phyloP scores from a whole-genome alignment of 176 grass and related monocot species.

The Pharus latifolius region DNA sequence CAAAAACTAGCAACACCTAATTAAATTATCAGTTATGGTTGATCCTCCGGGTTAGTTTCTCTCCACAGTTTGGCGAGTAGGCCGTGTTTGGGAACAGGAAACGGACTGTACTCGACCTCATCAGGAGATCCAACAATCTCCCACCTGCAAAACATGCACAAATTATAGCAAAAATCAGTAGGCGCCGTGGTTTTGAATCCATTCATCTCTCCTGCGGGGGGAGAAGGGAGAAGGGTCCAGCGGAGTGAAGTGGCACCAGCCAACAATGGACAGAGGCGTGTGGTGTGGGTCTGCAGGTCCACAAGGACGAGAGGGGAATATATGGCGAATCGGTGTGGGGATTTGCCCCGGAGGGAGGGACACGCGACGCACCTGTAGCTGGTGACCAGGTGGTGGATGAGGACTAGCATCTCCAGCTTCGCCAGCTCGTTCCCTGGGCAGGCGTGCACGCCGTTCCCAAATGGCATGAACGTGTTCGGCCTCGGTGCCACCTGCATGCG shows the following conservation, averaged over 20 bases:
- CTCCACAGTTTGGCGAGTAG: slow-evolving; percentile 43
- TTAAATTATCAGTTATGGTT: slow-evolving; percentile 10
- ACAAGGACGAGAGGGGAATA: slow-evolving; percentile 13
- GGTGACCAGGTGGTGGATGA: slow-evolving; percentile 89
- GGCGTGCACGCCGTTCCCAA: slow-evolving; percentile 77
- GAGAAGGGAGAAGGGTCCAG: background rate
- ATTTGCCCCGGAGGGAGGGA: too few relatives aligned
- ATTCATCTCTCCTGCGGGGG: too few relatives aligned
- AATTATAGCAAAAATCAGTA: background rate
- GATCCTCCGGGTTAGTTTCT: background rate
- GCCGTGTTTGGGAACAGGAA: slow-evolving; percentile 84
- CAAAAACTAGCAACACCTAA: background rate
- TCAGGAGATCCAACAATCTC: slow-evolving; percentile 37
- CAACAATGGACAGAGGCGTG: too few relatives aligned
- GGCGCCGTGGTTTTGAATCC: too few relatives aligned
- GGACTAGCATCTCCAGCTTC: slow-evolving; percentile 84
- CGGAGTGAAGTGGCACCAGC: background rate
- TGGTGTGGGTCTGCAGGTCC: background rate
- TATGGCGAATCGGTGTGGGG: slow-evolving; percentile 11
- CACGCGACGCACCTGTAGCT: slow-evolving; percentile 48
- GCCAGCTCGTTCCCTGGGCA: slow-evolving; percentile 94
- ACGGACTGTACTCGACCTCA: slow-evolving; percentile 87
- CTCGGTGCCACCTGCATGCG: slow-evolving; percentile 55
- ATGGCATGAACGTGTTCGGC: slow-evolving; percentile 81
- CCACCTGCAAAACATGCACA: slow-evolving; percentile 45